phyloP scores from a whole-genome alignment of 2,329 filamentous ascomycete species.

The Oidium heveae region DNA sequence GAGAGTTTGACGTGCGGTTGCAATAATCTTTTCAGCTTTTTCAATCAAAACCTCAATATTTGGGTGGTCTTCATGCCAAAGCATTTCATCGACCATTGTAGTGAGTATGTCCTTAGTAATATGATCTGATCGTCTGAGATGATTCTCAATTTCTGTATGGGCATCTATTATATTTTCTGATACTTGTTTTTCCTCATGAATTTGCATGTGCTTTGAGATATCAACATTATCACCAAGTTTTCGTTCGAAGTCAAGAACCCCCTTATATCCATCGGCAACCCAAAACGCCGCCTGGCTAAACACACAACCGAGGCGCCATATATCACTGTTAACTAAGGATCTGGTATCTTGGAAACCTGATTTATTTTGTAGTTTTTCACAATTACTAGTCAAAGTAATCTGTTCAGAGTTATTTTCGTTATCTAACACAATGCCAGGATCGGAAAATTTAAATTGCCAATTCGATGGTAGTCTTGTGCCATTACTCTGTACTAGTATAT shows the following conservation, averaged over 20 bases:
- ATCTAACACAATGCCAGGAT: conserved; percentile 8
- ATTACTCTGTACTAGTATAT: conserved; percentile 12
- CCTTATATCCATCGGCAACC: conserved; percentile 9
- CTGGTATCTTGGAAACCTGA: conserved; percentile 2
- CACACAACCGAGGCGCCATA: conserved; percentile 15
- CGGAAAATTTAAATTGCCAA: conserved; percentile 13
- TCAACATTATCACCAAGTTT: conserved; percentile 5
- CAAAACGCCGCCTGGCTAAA: conserved; percentile 13
- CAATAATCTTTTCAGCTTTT: conserved; percentile 6
- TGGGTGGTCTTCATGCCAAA: conserved; percentile 8
- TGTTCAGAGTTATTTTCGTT: too few relatives aligned
- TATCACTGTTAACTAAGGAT: conserved; percentile 7
- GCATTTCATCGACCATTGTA: conserved; percentile 9
- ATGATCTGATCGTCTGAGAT: conserved; percentile 8
- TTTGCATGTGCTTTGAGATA: conserved; percentile 7
- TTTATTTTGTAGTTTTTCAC: background rate
- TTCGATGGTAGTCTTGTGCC: conserved; percentile 5
- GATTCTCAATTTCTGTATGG: conserved; percentile 8
- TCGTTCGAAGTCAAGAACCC: conserved; percentile 9
- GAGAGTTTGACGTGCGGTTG: conserved; percentile 5
- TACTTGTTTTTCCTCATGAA: conserved; percentile 12
- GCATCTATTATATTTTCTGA: conserved; percentile 9
- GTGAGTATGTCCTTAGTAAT: conserved; percentile 9
- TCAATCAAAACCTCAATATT: conserved; percentile 6
- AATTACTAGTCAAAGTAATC: too few relatives aligned